Evolutionary conservation across 2,329 filamentous ascomycete species (phyloP).

Genomic region (Sphaerostilbella broomeana): DNA sequence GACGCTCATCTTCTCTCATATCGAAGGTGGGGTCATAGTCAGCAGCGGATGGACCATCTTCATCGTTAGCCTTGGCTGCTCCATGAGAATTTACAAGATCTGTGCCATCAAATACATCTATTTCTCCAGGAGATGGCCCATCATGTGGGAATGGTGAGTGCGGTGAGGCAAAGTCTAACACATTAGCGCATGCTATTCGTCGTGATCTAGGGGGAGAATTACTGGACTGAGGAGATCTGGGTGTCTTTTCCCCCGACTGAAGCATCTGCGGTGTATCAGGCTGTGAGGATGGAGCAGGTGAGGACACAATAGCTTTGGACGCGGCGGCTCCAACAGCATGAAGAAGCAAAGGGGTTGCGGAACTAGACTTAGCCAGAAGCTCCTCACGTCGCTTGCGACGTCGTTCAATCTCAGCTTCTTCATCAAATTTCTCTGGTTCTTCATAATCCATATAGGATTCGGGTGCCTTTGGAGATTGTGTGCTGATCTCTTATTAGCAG

Average conservation of each 20-base stretch:
- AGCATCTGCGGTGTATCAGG: constrained; percentile 34
- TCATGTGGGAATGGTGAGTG: constrained; percentile 40
- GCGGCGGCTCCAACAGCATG: constrained; percentile 62
- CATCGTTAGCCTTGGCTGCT: constrained; percentile 34
- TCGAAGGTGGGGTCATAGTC: constrained; percentile 88
- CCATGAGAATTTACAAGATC: constrained; percentile 58
- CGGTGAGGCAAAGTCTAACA: constrained; percentile 36
- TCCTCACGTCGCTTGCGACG: constrained; percentile 79
- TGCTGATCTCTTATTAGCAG: constrained; percentile 2
- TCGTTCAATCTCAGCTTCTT: constrained; percentile 77
- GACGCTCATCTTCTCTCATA: constrained; percentile 75
- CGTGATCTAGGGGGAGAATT: constrained; percentile 19
- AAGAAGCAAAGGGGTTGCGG: constrained; percentile 66
- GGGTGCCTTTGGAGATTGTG: constrained; percentile 16
- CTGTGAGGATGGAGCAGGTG: constrained; percentile 47
- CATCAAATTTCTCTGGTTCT: constrained; percentile 60
- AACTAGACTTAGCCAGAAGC: constrained; percentile 74
- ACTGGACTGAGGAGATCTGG: constrained; percentile 44
- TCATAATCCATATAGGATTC: constrained; percentile 40
- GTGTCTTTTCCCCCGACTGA: constrained; percentile 31
- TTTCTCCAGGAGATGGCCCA: constrained; percentile 49
- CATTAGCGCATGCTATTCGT: constrained; percentile 18
- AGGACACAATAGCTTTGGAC: constrained; percentile 45
- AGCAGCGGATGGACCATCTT: constrained; percentile 80
- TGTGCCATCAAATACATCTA: constrained; percentile 60